These are phyloP conservation scores for Cyberlindnera misumaiensis DNA, from an alignment of 805 yeast genomes.

Conservation along the genomic window DNA sequence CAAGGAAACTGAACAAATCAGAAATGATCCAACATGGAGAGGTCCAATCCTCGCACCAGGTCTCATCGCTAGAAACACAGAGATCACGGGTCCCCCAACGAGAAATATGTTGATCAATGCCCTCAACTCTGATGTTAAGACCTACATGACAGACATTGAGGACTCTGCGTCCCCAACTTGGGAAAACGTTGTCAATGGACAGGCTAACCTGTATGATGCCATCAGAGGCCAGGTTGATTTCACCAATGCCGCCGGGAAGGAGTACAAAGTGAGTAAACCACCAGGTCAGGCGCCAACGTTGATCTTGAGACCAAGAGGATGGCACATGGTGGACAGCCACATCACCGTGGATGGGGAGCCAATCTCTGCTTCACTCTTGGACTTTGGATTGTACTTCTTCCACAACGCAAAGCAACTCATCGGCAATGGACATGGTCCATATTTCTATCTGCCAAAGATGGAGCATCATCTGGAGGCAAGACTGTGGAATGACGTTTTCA, in stretches of 20 bases:
- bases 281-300: conserved; percentile 58
- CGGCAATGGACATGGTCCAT: conserved; percentile 68
- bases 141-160: conserved; percentile 83
- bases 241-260: conserved; percentile 24
- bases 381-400: conserved; percentile 72
- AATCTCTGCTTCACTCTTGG: conserved; percentile 72
- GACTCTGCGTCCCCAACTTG: conserved; percentile 88
- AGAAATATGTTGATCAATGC: conserved; percentile 82
- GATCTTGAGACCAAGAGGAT: conserved; percentile 83
- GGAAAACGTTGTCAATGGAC: conserved; percentile 72
- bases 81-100: conserved; percentile 76
- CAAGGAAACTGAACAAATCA: conserved; percentile 56
- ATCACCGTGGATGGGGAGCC: conserved; percentile 67
- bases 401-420: conserved; percentile 64
- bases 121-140: conserved; percentile 67
- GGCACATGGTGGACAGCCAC: conserved; percentile 79
- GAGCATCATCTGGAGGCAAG: conserved; percentile 80
- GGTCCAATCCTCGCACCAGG: conserved; percentile 73
- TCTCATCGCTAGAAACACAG: conserved; percentile 65
- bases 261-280: conserved; percentile 29
- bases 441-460: conserved; percentile 80
- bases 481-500: conserved; percentile 77
- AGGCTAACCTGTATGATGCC: conserved; percentile 69
- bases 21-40: conserved; percentile 70
- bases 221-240: conserved; percentile 59